Evolutionary conservation across 176 grass and related monocot genomes (phyloP), one percentile per base, ranked within the genome.

Genomic region (Aegilops speltoides): DNA sequence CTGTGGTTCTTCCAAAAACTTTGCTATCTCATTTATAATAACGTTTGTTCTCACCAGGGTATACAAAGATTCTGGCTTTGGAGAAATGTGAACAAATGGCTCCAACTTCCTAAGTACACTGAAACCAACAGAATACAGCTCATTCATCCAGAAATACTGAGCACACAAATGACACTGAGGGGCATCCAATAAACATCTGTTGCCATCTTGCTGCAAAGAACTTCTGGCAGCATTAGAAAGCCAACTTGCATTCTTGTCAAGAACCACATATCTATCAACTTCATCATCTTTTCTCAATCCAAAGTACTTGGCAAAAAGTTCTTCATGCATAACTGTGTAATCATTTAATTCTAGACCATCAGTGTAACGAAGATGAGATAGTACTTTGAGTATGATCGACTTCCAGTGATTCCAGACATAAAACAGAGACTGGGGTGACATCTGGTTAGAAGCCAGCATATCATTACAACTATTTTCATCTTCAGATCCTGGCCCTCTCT

Each of bases 181-280:
- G 13, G 16, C 61, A 37, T 71, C 45, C 33, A 95, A 32, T 37
- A 41, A 83, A 82, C 29, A 65, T 24, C 8, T 62, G 6, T 64
- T 91, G 37, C 83, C 82, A 8, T 84, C 76, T 13, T 72, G 89
- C 8, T 82, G 56, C 60, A 86, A 82, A 90, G 37, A 75, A 73
- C 1, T 28, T 88, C 74, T 88, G 22, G 26, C 84, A 45, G 13
- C 15, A 41, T 63, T 83, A 17, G 74, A 52, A 46, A 91, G 75
- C 95, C 95, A 97, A n/a, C 76, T 79, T n/a, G 91, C 88, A 52
- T 91, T 89, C 56, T 66, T 76, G 57, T 88, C 83, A 79, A 95
- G 82, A 13, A 95, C n/a, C 4, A 66, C 20, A 83, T 88, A 95
- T 34, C 11, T 8, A 0, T 64, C 31, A 8, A 40, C 17, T 1